Evolutionary conservation across 1,284 basidiomycete species (phyloP).

Genomic region (Malassezia brasiliensis): DNA sequence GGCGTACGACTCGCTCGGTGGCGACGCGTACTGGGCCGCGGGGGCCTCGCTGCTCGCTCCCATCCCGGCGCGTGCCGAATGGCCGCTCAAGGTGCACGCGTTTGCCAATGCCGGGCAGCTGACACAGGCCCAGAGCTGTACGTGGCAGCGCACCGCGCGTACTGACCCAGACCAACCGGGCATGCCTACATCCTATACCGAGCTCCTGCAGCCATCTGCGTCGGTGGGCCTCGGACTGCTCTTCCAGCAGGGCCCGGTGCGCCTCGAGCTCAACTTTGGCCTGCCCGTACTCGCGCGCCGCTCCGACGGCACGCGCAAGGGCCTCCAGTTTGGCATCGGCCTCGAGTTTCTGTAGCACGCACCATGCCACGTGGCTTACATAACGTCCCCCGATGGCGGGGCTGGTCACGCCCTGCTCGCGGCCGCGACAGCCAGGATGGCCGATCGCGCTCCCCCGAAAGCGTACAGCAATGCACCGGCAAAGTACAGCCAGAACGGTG

Average conservation of each 20-base stretch:
- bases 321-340: constrained; percentile 84
- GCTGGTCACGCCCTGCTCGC: too few species aligned
- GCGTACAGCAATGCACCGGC: neutral
- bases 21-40: constrained; percentile 73
- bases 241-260: constrained; percentile 71
- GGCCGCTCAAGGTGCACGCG: constrained; percentile 77
- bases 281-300: constrained; percentile 70
- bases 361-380: neutral
- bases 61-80: constrained; percentile 66
- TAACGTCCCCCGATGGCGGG: too few species aligned
- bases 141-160: neutral
- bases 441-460: neutral
- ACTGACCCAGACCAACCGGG: constrained; percentile 19
- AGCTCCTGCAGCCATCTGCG: constrained; percentile 52
- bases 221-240: constrained; percentile 82
- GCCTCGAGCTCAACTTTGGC: constrained; percentile 84
- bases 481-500: constrained; percentile 6
- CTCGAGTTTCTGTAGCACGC: constrained; percentile 49
- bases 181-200: constrained; percentile 5
- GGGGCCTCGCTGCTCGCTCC: constrained; percentile 73
- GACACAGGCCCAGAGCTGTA: constrained; percentile 54
- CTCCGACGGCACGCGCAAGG: constrained; percentile 67
- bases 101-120: constrained; percentile 80
- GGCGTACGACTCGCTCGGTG: constrained; percentile 69
- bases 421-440: neutral